Evolutionary conservation across 2,329 filamentous ascomycete genomes (phyloP), one percentile per base, ranked within the genome.

Genomic region (Xylaria sp.): DNA sequence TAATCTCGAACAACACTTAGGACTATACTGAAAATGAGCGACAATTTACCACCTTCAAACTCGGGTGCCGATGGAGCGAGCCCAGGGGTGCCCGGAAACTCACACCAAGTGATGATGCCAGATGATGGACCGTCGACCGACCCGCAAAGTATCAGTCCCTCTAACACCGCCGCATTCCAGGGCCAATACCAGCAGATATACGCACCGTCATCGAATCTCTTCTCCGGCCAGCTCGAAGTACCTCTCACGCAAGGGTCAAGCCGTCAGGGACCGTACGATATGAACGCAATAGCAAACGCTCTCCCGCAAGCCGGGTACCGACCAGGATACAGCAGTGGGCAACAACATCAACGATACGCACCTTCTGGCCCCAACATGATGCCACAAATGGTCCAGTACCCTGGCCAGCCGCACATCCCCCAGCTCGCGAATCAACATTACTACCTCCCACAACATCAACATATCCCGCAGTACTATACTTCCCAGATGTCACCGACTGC

Each of bases 401-500:
- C 78, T 13, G 76, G 76, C 0, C 81, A 81, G 65, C 72, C 75
- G 9, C 69, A 76, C 28, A 79, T 85, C 72, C 70, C 73, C n/a
- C 74, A 78, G 18, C 75, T 83, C 66, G 67, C 77, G 25, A 77
- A 83, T 20, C 83, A 84, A 56, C 80, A 80, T 28, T 87, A 84
- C 70, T 87, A 87, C 68, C 69, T 83, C 61, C 78, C 81, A 9
- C 83, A 83, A 58, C 80, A 83, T 50, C 72, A 75, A 41, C 82
- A 82, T 36, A 79, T 83, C 69, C 74, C 78, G n/a, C 81, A 79
- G 13, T 86, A 81, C 67, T 86, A 85, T 56, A 77, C 76, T 36
- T 63, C 77, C 5, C 81, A 83, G 18, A 72, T 84, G 52, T 66
- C 73, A 7, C 72, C 81, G 7, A 77, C 81, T 20, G 73, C 79